Conservation (phyloP, 2,329 filamentous ascomycete genomes). For the Monilinia vaccinii-corymbosi region DNA sequence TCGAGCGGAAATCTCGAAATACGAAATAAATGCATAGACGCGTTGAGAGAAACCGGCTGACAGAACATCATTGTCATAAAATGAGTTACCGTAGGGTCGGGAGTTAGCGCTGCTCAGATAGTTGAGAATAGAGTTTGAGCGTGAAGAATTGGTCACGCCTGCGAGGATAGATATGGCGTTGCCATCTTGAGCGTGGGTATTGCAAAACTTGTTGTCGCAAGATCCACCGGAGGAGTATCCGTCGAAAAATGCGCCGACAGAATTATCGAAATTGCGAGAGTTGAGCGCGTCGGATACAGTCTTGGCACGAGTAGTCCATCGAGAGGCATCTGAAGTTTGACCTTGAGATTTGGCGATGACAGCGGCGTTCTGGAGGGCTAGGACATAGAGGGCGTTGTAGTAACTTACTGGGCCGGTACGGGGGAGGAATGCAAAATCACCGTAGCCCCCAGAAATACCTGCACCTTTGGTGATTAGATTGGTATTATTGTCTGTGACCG, state of each 20-base stretch:
- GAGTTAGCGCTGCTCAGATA: slow-evolving; percentile 33
- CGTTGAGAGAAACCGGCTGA: slow-evolving; percentile 33
- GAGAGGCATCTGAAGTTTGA: slow-evolving; percentile 29
- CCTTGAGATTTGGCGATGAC: slow-evolving; percentile 32
- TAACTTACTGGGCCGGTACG: slow-evolving; percentile 41
- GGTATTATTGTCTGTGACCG: slow-evolving; percentile 33
- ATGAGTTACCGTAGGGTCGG: slow-evolving; percentile 40
- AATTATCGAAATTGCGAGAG: slow-evolving; percentile 32
- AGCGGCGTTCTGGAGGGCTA: slow-evolving; percentile 37
- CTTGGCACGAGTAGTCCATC: slow-evolving; percentile 34
- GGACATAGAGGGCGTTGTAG: slow-evolving; percentile 43
- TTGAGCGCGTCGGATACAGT: slow-evolving; percentile 32
- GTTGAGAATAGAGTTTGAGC: slow-evolving; percentile 31
- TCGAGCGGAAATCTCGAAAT: slow-evolving; percentile 43
- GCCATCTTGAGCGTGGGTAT: slow-evolving; percentile 40
- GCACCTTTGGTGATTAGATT: slow-evolving; percentile 35
- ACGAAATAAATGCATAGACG: slow-evolving; percentile 44
- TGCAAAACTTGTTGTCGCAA: slow-evolving; percentile 17
- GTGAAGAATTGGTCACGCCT: slow-evolving; percentile 27
- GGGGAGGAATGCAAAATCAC: slow-evolving; percentile 43
- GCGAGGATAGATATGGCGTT: slow-evolving; percentile 39
- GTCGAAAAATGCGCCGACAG: slow-evolving; percentile 38
- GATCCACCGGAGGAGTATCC: slow-evolving; percentile 22
- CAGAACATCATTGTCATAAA: slow-evolving; percentile 39
- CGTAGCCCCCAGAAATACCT: slow-evolving; percentile 32